A percentile compares a stretch with the other conserved stretches of the same genome.
These are phyloP conservation scores for Tolypocladium tropicale DNA, from an alignment of 2,329 filamentous ascomycete genomes.

Conservation along the genomic window DNA sequence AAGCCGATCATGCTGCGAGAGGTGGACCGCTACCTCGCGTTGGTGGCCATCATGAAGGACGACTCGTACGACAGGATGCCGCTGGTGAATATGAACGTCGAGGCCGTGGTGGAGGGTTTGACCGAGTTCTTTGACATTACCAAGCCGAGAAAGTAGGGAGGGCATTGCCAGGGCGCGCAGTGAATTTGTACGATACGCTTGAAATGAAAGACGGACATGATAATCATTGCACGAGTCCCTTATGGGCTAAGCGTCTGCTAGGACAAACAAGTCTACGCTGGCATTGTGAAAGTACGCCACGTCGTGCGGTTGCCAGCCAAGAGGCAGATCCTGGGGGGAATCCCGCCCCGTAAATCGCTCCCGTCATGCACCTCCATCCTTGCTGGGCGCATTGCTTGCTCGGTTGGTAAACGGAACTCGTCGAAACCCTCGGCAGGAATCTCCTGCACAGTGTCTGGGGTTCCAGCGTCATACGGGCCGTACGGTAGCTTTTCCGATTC, in stretches of 20 bases:
- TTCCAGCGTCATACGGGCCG: slow-evolving; percentile 19
- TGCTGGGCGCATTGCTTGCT: slow-evolving; percentile 22
- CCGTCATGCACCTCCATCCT: slow-evolving; percentile 42
- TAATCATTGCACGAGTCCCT: too few species aligned
- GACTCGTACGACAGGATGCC: slow-evolving; percentile 77
- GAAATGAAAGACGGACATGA: background rate
- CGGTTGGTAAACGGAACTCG: slow-evolving; percentile 16
- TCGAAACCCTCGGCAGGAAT: slow-evolving; percentile 8
- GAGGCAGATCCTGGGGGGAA: slow-evolving; percentile 40
- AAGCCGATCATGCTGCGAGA: slow-evolving; percentile 58
- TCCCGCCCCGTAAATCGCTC: slow-evolving; percentile 31
- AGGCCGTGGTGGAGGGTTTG: slow-evolving; percentile 69
- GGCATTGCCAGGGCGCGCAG: background rate
- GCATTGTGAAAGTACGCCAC: slow-evolving; percentile 36
- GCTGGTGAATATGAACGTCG: slow-evolving; percentile 78
- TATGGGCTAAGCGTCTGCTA: background rate
- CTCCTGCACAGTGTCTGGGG: slow-evolving; percentile 1
- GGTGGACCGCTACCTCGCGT: slow-evolving; percentile 64
- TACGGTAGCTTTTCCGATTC: slow-evolving; percentile 25
- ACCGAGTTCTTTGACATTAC: slow-evolving; percentile 70
- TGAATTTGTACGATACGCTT: background rate
- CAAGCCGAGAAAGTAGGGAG: slow-evolving; percentile 36
- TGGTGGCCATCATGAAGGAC: slow-evolving; percentile 81
- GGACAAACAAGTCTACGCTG: background rate
- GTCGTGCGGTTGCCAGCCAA: slow-evolving; percentile 36